Evolutionary conservation across 1,284 basidiomycete species (phyloP).

Genomic region (Leccinum glutinopallens): DNA sequence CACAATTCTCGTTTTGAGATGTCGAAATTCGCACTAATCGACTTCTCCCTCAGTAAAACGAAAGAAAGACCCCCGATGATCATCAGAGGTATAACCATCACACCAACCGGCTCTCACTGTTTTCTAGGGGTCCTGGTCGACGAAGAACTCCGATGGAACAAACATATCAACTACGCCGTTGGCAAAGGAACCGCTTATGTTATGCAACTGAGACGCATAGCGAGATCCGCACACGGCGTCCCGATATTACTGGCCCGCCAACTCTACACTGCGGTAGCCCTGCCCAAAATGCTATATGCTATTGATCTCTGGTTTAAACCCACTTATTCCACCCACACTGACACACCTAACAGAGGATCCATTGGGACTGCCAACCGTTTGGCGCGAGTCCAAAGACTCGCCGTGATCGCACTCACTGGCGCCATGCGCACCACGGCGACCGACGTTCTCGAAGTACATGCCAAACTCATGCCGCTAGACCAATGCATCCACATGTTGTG

Average conservation of each 20-base stretch:
- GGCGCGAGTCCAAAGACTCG: no score
- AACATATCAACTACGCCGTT: slow-evolving; percentile 2
- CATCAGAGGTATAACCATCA: not conserved
- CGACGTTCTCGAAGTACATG: no score
- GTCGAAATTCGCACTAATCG: slow-evolving; percentile 17
- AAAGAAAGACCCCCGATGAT: not conserved
- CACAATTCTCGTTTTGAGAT: slow-evolving; percentile 20
- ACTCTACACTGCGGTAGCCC: not conserved
- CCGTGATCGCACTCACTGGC: no score
- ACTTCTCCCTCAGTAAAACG: not conserved
- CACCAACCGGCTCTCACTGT: not conserved
- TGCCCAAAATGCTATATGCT: not conserved
- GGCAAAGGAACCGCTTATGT: slow-evolving; percentile 5
- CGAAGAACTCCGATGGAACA: slow-evolving; percentile 1
- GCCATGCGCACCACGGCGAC: no score
- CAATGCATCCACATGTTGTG: no score
- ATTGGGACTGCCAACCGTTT: no score
- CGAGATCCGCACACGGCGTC: not conserved
- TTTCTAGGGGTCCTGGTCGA: slow-evolving; percentile 11
- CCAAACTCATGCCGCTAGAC: no score
- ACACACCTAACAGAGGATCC: not conserved
- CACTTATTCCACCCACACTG: not conserved
- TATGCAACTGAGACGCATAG: slow-evolving; percentile 7
- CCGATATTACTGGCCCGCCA: no score
- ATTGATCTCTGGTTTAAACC: not conserved